Evolutionary conservation across 768 basidiomycete species (phyloP).

Genomic region (Cyclocybe aegerita): DNA sequence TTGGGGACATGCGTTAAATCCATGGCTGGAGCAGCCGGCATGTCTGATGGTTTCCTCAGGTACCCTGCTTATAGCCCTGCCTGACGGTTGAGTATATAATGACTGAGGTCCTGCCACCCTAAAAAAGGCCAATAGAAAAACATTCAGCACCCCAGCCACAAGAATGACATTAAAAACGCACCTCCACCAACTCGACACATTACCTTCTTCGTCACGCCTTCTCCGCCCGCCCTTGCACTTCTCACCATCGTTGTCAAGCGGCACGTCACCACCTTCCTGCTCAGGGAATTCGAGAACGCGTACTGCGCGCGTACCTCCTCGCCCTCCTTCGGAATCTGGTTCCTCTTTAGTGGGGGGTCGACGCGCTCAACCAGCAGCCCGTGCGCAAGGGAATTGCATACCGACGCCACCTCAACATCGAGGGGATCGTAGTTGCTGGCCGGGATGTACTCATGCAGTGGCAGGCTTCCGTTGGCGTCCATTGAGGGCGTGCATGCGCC

Average conservation of each 20-base stretch:
- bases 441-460: conserved; percentile 63
- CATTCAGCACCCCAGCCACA: background rate
- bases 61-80: conserved; percentile 49
- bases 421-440: conserved; percentile 75
- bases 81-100: conserved; percentile 77
- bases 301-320: conserved; percentile 86
- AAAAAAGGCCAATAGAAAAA: conserved; percentile 10
- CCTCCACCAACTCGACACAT: conserved; percentile 91
- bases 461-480: conserved; percentile 36
- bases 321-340: conserved; percentile 57
- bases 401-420: conserved; percentile 71
- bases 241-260: conserved; percentile 78
- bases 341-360: conserved; percentile 68
- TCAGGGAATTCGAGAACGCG: conserved; percentile 71
- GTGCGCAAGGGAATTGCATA: conserved; percentile 78
- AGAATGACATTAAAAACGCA: conserved; percentile 30
- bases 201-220: conserved; percentile 74
- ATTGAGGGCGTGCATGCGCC: conserved; percentile 63
- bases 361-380: conserved; percentile 77
- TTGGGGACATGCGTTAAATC: too few species aligned
- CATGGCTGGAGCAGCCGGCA: too few species aligned
- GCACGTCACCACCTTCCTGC: conserved; percentile 75
- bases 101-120: conserved; percentile 81
- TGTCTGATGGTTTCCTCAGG: background rate
- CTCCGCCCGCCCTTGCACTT: conserved; percentile 45